Conservation (phyloP, 768 basidiomycete species). For the Tylopilus felleus region DNA sequence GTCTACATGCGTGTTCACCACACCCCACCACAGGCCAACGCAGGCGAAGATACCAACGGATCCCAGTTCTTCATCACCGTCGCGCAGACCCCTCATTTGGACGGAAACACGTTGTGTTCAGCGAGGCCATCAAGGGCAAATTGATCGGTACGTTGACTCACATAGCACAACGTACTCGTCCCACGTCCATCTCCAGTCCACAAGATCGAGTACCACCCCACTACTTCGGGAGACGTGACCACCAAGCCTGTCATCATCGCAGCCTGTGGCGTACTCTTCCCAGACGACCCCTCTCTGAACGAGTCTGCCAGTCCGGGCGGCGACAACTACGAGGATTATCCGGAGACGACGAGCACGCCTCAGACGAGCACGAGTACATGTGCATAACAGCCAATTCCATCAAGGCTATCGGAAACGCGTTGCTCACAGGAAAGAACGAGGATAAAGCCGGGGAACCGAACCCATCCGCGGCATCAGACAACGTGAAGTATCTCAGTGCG, state of each 20-base stretch:
- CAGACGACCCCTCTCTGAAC: slow-evolving; percentile 61
- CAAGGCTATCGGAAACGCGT: slow-evolving; percentile 71
- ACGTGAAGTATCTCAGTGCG: slow-evolving; percentile 87
- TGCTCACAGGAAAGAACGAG: slow-evolving; percentile 74
- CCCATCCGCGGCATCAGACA: slow-evolving; percentile 57
- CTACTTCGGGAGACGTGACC: slow-evolving; percentile 73
- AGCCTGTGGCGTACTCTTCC: slow-evolving; percentile 73
- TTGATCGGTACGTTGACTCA: slow-evolving; percentile 50
- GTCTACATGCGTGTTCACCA: background rate
- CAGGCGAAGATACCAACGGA: slow-evolving; percentile 78
- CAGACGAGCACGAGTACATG: slow-evolving; percentile 66
- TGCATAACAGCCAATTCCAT: slow-evolving; percentile 73
- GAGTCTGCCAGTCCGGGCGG: slow-evolving; percentile 43
- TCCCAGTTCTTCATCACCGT: slow-evolving; percentile 79
- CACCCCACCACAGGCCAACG: slow-evolving; percentile 69
- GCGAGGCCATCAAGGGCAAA: slow-evolving; percentile 85
- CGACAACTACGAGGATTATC: slow-evolving; percentile 83
- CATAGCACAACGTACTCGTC: background rate
- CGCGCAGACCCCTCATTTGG: slow-evolving; percentile 68
- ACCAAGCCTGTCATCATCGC: slow-evolving; percentile 65
- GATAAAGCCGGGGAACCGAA: slow-evolving; percentile 25
- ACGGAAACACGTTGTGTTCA: slow-evolving; percentile 85
- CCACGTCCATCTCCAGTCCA: slow-evolving; percentile 45
- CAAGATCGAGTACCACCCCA: slow-evolving; percentile 75
- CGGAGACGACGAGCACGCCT: slow-evolving; percentile 72